Evolutionary conservation across 768 basidiomycete genomes (phyloP).

Genomic region (Crassisporium funariophilum): DNA sequence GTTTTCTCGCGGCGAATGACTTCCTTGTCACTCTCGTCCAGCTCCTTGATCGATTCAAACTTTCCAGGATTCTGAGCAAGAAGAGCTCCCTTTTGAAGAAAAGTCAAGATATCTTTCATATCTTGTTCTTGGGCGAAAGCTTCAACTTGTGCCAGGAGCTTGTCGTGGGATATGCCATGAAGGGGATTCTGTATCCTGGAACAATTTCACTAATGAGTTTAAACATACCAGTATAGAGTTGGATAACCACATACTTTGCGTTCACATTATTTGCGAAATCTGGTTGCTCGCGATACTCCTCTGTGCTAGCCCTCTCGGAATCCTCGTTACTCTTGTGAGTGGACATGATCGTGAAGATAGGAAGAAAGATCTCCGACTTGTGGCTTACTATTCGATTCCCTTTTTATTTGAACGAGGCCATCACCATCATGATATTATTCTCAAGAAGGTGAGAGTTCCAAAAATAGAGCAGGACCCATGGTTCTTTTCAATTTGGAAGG

Average conservation of each 20-base stretch:
- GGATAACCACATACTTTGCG: slow-evolving; percentile 18
- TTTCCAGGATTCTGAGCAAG: slow-evolving; percentile 61
- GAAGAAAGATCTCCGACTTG: background rate
- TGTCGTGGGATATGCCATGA: slow-evolving; percentile 56
- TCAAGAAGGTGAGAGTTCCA: slow-evolving; percentile 3
- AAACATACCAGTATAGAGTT: background rate
- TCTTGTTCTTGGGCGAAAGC: slow-evolving; percentile 54
- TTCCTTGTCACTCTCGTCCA: slow-evolving; percentile 33
- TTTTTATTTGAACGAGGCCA: no score
- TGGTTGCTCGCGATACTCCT: slow-evolving; percentile 8
- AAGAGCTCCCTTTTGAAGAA: slow-evolving; percentile 70
- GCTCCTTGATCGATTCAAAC: slow-evolving; percentile 38
- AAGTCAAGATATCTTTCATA: slow-evolving; percentile 38
- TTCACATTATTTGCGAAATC: slow-evolving; percentile 26
- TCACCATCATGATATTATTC: background rate
- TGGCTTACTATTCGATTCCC: background rate
- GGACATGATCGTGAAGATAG: slow-evolving; percentile 9
- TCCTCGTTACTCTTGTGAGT: slow-evolving; percentile 4
- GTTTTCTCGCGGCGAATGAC: slow-evolving; percentile 41
- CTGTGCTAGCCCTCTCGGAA: slow-evolving; percentile 11
- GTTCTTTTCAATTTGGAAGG: slow-evolving; percentile 2
- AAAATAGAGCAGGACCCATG: no score
- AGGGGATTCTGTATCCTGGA: slow-evolving; percentile 40
- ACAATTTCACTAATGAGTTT: background rate
- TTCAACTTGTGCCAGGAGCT: slow-evolving; percentile 60